Evolutionary conservation across 106 monocot species (phyloP).

Genomic region (Dioscorea alata): DNA sequence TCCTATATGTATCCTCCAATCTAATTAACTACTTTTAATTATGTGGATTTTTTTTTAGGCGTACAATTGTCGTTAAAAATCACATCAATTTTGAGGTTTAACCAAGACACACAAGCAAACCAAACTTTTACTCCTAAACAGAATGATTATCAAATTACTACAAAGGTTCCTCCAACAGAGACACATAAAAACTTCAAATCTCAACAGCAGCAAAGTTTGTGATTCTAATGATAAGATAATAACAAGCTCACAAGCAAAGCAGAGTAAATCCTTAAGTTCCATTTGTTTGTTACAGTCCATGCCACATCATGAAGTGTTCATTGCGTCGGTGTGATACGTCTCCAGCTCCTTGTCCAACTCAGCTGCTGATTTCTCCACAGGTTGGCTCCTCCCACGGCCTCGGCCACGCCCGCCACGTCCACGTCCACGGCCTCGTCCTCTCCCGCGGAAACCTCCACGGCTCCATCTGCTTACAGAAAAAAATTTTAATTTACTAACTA

Average conservation of each 20-base stretch:
- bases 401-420: constrained; percentile 40
- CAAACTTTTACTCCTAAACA: not conserved
- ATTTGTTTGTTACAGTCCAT: not conserved
- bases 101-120: no score
- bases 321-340: constrained; percentile 61
- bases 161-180: not conserved
- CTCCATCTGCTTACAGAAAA: constrained; percentile 6
- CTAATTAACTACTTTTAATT: no score
- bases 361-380: constrained; percentile 44
- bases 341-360: constrained; percentile 67
- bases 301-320: constrained; percentile 44
- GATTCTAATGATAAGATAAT: not conserved
- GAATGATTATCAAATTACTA: not conserved
- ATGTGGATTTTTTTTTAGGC: no score
- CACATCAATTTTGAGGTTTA: no score
- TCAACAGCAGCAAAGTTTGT: not conserved
- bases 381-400: constrained; percentile 37
- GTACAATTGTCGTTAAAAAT: no score
- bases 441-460: constrained; percentile 17
- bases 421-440: constrained; percentile 16
- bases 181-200: not conserved
- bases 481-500: not conserved
- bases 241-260: not conserved
- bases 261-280: not conserved
- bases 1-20: no score